Evolutionary conservation across 1,284 basidiomycete species (phyloP).

Genomic region (Ganoderma lucidum): DNA sequence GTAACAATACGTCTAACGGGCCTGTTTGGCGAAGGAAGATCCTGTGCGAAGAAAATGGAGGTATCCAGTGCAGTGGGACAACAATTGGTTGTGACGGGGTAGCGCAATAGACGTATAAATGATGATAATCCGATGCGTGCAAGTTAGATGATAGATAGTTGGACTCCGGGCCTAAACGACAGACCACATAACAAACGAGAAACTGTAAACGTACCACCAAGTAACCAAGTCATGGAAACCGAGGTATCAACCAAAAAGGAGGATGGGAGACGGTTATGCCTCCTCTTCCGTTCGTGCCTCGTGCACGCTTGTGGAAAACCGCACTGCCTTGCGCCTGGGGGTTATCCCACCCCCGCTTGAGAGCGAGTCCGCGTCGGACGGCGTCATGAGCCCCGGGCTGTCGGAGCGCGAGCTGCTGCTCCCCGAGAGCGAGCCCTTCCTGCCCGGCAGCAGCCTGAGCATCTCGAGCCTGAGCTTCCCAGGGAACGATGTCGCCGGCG

Average conservation of each 20-base stretch:
- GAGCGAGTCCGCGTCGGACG: conserved; percentile 36
- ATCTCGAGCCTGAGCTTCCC: conserved; percentile 50
- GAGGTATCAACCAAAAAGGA: neutral
- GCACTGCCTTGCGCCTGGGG: conserved; percentile 57
- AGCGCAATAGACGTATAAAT: conserved; percentile 11
- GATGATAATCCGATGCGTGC: conserved; percentile 1
- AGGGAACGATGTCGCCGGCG: conserved; percentile 44
- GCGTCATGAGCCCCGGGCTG: conserved; percentile 28
- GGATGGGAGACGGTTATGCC: neutral
- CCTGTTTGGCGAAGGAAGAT: conserved; percentile 15
- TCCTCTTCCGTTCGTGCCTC: conserved; percentile 12
- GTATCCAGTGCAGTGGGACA: conserved; percentile 8
- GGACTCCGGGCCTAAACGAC: conserved; percentile 3
- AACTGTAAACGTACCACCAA: neutral
- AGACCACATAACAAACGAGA: neutral
- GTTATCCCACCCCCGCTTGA: conserved; percentile 30
- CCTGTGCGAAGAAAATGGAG: neutral
- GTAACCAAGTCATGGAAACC: neutral
- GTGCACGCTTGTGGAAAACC: conserved; percentile 48
- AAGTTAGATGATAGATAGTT: conserved; percentile 8
- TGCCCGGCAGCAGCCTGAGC: conserved; percentile 53
- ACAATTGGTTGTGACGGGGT: neutral
- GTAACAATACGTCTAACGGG: neutral
- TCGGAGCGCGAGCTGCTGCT: conserved; percentile 23
- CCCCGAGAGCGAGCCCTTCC: conserved; percentile 33